Base-by-base conservation (phyloP, 768 basidiomycete genomes). In the Leccinum olivaceopallidum region DNA sequence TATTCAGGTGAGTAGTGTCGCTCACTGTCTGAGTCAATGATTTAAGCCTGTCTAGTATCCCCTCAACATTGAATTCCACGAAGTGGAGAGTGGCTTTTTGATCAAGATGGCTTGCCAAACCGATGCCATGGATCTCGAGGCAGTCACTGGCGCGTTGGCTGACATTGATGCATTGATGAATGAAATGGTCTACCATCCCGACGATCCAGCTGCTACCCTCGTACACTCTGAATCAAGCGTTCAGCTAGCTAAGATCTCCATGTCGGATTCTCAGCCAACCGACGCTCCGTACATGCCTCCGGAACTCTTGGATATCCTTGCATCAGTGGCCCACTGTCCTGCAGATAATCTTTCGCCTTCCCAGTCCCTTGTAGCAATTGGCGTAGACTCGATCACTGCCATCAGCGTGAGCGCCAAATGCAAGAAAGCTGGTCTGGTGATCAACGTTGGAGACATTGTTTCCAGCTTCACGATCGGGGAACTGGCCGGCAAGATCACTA, bases 351-450 rank as follows among this genome's bases (percentile, higher is more conserved):
- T 83, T 6, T 63, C 67, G 20, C 60, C 71, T 18, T 63, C 67
- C 5, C 81, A 78, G 6, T 74, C 75, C 5, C 72, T 81, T 18
- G 70, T 71, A 13, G 71, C 77, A 6, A 64, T 83, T 12, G 82
- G 82, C 20, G 70, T 83, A 12, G 82, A 83, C 63, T 83, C 82
- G 2, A 82, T 83, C 59, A 79, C 78, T 20, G 80, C 82, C 22
- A 79, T 83, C 37, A 77, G 78, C 55, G 69, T 83, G 13, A 72
- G 73, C 10, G 74, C 78, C 7, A 79, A 73, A 58, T 76, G 75
- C 63, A 73, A 77, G 50, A 68, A 70, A 50, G 70, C 66, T 5
- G 81, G 81, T 2, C 60, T 82, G 48, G 60, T 49, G 14, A 52
- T 76, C 26, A 61, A 56, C 13, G 74, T 76, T 3, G 77, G 72